Evolutionary conservation across 2,329 filamentous ascomycete species (phyloP).

Genomic region (Ophiobolus disseminans): DNA sequence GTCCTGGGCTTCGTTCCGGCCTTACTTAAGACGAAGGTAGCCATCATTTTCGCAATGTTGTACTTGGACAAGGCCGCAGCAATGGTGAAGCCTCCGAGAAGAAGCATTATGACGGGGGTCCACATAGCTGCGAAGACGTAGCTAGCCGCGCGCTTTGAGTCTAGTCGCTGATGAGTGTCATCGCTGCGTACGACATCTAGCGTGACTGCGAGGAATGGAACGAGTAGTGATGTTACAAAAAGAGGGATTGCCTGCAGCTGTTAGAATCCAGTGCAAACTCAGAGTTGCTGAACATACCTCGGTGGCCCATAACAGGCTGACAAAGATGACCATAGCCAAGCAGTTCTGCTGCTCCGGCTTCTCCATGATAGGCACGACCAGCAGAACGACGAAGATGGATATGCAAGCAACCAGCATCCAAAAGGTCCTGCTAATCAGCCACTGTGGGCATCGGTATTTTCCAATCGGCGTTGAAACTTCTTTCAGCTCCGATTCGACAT

Average conservation of each 20-base stretch:
- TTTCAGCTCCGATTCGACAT: slow-evolving; percentile 69
- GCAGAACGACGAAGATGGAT: slow-evolving; percentile 73
- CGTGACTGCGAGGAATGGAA: slow-evolving; percentile 91
- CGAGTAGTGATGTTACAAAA: slow-evolving; percentile 92
- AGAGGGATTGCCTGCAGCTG: slow-evolving; percentile 81
- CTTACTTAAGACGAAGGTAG: slow-evolving; percentile 94
- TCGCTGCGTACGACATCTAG: slow-evolving; percentile 84
- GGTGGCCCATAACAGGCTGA: slow-evolving; percentile 94
- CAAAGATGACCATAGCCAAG: slow-evolving; percentile 89
- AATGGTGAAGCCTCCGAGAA: slow-evolving; percentile 94
- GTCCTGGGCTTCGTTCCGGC: slow-evolving; percentile 88
- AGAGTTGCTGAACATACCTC: slow-evolving; percentile 65
- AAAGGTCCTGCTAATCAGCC: slow-evolving; percentile 84
- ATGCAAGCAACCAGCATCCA: slow-evolving; percentile 76
- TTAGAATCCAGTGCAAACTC: slow-evolving; percentile 20
- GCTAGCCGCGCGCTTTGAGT: slow-evolving; percentile 79
- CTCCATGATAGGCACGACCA: slow-evolving; percentile 82
- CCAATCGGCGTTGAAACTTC: slow-evolving; percentile 82
- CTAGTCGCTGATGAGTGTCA: slow-evolving; percentile 71
- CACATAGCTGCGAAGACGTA: slow-evolving; percentile 97
- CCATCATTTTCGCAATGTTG: slow-evolving; percentile 96
- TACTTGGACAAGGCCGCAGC: slow-evolving; percentile 96
- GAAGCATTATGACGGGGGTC: slow-evolving; percentile 98
- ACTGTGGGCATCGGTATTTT: slow-evolving; percentile 75
- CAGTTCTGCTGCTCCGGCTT: slow-evolving; percentile 94